Base-by-base conservation (phyloP, 306 rosid genomes). In the Morella rubra region DNA sequence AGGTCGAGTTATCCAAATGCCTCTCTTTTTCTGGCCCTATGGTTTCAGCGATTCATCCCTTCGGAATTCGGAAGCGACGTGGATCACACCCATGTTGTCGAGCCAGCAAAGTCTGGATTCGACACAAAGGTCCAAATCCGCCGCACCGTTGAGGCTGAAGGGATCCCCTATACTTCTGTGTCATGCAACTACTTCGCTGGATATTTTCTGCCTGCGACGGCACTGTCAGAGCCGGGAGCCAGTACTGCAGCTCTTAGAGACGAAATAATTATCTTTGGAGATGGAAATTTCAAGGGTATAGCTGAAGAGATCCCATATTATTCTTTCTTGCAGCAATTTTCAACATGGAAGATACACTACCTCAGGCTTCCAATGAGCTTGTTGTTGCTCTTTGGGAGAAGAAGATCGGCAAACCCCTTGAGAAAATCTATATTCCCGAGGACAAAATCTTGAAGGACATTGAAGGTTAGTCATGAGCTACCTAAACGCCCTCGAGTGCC, bases 371-470 rank as follows among this genome's bases (percentile, higher is more conserved):
- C 80, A 90, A 91, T 52, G 89, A 92, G 22, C 91, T 94, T 32
- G 96, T 90, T 0, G 89, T 96, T 41, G 69, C n/a, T n/a, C n/a
- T 90, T 66, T 94, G 97, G 98, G 98, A 94, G 90, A 92, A 85
- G 24, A 94, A 91, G 80, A 94, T 94, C 18, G 96, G 91, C 52
- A 90, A 91, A 81, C 80, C 88, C 75, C 82, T 94, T 0, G 91
- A 90, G 44, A 94, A 90, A 68, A 54, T 18, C 74, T 83, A 85
- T 72, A 75, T 92, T 46, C 77, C 97, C 1, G 96, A 94, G 55
- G 95, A 94, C 42, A 88, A 91, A 56, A 3, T 94, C 73, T 94
- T 94, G 62, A 86, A 90, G 78, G 88, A 90, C 74, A 94, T 94
- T 14, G 37, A 85, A 85, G 98, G 98, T 90, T 19, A 19, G 67